Evolutionary conservation across 352 stramenopile genomes (phyloP).

Genomic region (Plasmopara muralis): DNA sequence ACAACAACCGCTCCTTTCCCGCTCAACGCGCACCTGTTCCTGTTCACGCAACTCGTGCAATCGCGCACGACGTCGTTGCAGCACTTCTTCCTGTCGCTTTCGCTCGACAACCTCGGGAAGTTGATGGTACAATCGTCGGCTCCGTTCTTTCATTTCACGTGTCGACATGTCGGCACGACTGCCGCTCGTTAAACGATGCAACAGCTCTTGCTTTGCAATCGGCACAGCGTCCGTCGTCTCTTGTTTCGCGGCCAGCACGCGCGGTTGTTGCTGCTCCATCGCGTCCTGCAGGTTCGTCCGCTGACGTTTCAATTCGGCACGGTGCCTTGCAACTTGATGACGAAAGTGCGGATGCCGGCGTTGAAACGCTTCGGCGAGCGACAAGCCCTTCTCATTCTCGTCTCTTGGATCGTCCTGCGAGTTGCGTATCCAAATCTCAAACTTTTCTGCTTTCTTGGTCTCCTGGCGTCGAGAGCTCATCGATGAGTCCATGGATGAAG

Average conservation of each 20-base stretch:
- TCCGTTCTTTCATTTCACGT: slow-evolving; percentile 66
- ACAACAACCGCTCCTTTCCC: background rate
- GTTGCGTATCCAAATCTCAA: slow-evolving; percentile 13
- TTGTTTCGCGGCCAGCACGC: slow-evolving; percentile 3
- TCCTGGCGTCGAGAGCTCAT: slow-evolving; percentile 6
- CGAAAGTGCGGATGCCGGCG: slow-evolving; percentile 50
- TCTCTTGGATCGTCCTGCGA: slow-evolving; percentile 2
- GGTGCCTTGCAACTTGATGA: slow-evolving; percentile 23
- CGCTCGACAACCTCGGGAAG: slow-evolving; percentile 67
- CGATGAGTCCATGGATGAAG: slow-evolving; percentile 6
- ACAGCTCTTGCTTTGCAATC: slow-evolving; percentile 26
- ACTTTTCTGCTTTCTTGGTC: slow-evolving; percentile 14
- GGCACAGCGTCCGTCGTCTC: slow-evolving; percentile 4
- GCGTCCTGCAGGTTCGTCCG: slow-evolving; percentile 24
- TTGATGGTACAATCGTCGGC: slow-evolving; percentile 52
- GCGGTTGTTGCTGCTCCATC: slow-evolving; percentile 1
- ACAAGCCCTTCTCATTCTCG: slow-evolving; percentile 13
- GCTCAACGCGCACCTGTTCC: slow-evolving; percentile 38
- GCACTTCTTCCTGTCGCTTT: slow-evolving; percentile 66
- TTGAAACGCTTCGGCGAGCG: slow-evolving; percentile 57
- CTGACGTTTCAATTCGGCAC: slow-evolving; percentile 26
- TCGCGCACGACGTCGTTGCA: slow-evolving; percentile 53
- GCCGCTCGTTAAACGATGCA: slow-evolving; percentile 43
- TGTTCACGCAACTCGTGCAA: slow-evolving; percentile 60
- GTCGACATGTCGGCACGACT: slow-evolving; percentile 48